Base-by-base conservation (phyloP, 208 protist species). In the Leishmania aethiopica region DNA sequence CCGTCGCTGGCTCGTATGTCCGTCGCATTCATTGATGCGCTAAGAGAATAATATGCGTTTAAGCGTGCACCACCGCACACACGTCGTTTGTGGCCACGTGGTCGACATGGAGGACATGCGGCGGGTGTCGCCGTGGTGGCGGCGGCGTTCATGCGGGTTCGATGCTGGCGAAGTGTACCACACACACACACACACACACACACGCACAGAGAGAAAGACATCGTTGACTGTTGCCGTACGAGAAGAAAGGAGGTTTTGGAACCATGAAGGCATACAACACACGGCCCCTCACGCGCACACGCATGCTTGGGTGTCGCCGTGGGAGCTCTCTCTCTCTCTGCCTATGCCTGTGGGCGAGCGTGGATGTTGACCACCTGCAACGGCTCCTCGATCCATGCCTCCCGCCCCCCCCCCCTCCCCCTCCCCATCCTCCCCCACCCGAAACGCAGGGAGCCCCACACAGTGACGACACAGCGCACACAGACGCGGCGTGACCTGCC, bases 321-420 rank as follows among this genome's bases (percentile, higher is more conserved):
- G 13, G 64, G 35, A 0, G 8, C 22, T 32, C 11, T 55, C 19
- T 11, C 69, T 73, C 40, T 4, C 37, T 15, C 22, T 74, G 55
- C 78, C 7, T 83, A 45, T 80, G 45, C 74, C 22, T 87, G 67
- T 79, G 75, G 77, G 66, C 70, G 62, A 69, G 37, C 32, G 35
- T 70, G 15, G n/a, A 25, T 70, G 66, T 70, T 72, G 5, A 28
- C n/a, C 37, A n/a, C 19, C 11, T 37, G 47, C 11, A 51, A 10
- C 49, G 7, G 71, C 47, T 11, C 13, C n/a, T 49, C 19, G 53
- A 53, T 57, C 2, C 71, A 10, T 45, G n/a, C 19, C 15, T 42
- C 35, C 3, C 47, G 13, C 47, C 72, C 3, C 47, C 25, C 47
- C 72, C 25, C 70, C 49, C 72, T 62, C 73, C 17, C 7, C 51